phyloP scores from a whole-genome alignment of 2,329 filamentous ascomycete species.

The Hawksworthiomyces lignivorus region DNA sequence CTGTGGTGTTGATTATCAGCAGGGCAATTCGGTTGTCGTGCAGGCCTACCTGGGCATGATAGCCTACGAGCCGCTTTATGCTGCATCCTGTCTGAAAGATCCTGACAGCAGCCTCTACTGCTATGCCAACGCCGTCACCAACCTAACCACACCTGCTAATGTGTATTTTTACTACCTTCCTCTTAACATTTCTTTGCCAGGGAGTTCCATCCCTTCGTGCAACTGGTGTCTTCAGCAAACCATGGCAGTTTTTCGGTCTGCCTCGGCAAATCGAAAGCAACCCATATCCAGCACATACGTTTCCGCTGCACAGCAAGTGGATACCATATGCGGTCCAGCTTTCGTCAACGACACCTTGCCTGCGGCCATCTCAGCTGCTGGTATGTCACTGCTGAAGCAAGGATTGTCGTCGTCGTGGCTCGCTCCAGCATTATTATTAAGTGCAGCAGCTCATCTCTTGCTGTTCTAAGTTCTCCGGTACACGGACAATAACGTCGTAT shows the following conservation, averaged over 20 bases:
- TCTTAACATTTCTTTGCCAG: constrained; percentile 63
- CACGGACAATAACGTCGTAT: neutral
- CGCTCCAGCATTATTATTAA: neutral
- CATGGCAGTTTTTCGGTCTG: constrained; percentile 71
- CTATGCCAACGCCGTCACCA: constrained; percentile 79
- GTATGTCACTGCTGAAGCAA: neutral
- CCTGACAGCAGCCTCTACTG: constrained; percentile 60
- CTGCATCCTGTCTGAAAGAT: constrained; percentile 71
- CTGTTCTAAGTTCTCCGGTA: neutral
- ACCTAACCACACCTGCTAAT: constrained; percentile 60
- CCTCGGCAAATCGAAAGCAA: constrained; percentile 57
- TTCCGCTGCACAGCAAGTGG: constrained; percentile 63
- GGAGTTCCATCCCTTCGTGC: constrained; percentile 63
- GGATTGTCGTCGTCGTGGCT: constrained; percentile 4
- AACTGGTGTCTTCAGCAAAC: constrained; percentile 67
- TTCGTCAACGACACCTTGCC: constrained; percentile 53
- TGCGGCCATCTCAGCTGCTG: constrained; percentile 20
- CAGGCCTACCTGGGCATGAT: constrained; percentile 69
- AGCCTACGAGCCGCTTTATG: constrained; percentile 71
- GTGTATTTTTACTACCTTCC: constrained; percentile 81
- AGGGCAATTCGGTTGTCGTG: constrained; percentile 60
- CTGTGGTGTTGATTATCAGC: constrained; percentile 64
- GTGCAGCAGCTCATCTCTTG: constrained; percentile 3
- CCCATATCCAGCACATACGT: constrained; percentile 63
- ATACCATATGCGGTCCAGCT: constrained; percentile 52